Evolutionary conservation across 148 eudicot species (phyloP).

Genomic region (Chenopodium album): DNA sequence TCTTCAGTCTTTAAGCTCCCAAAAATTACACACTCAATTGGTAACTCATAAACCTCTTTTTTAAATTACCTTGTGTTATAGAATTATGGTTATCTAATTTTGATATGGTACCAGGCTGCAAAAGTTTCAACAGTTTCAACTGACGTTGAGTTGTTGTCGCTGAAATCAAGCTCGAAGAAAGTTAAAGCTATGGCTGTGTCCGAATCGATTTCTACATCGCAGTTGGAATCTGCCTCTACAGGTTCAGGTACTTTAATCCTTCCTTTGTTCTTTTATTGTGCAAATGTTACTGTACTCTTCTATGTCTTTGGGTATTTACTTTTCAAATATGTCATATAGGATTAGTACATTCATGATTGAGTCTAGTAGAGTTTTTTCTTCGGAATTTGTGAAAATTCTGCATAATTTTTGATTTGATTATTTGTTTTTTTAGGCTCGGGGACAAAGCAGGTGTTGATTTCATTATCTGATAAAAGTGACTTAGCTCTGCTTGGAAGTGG

Average conservation of each 20-base stretch:
- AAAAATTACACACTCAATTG: conserved; percentile 19
- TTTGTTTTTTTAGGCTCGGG: conserved; percentile 33
- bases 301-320: not conserved
- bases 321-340: not conserved
- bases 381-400: not conserved
- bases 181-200: conserved; percentile 38
- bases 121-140: not conserved
- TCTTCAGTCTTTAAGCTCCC: conserved; percentile 17
- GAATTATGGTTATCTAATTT: not conserved
- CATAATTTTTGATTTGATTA: not conserved
- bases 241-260: conserved; percentile 19
- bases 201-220: conserved; percentile 14
- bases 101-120: not conserved
- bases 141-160: conserved; percentile 11
- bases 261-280: too few species aligned
- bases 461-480: conserved; percentile 81
- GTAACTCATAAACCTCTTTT: conserved; percentile 2
- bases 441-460: conserved; percentile 69
- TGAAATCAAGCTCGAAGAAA: conserved; percentile 22
- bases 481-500: conserved; percentile 66
- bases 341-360: not conserved
- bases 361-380: not conserved
- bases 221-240: conserved; percentile 31
- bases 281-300: too few species aligned
- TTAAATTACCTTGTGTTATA: not conserved